Evolutionary conservation across 257 asterid species (phyloP).

Genomic region (Penstemon barbatus): DNA sequence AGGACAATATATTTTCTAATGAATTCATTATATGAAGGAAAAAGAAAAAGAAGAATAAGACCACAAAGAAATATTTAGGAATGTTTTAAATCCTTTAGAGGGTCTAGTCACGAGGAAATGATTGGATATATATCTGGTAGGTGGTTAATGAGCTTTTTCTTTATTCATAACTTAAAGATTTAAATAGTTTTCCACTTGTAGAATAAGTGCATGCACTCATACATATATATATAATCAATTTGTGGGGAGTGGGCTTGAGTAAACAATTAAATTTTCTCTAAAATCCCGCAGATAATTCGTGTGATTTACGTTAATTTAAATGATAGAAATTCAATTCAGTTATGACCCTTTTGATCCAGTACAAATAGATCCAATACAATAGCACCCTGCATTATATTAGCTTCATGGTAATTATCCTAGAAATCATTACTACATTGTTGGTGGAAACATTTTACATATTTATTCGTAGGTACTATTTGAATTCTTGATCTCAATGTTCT

Average conservation of each 20-base stretch:
- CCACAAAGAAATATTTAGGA: conserved; percentile 6
- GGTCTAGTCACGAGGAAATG: background rate
- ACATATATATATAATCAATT: conserved; percentile 3
- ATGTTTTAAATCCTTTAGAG: conserved; percentile 21
- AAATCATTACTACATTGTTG: background rate
- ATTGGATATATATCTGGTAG: background rate
- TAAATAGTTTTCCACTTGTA: background rate
- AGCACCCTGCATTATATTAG: conserved; percentile 3
- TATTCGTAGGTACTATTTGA: background rate
- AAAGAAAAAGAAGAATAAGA: background rate
- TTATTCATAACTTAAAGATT: background rate
- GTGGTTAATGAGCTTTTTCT: conserved; percentile 11
- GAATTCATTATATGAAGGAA: conserved; percentile 10
- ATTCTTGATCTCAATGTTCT: conserved; percentile 10
- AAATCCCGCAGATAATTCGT: conserved; percentile 1
- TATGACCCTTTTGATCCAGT: background rate
- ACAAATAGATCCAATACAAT: background rate
- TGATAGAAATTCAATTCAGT: background rate
- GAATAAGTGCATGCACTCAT: conserved; percentile 2
- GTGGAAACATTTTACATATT: conserved; percentile 2
- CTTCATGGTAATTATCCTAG: background rate
- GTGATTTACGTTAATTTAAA: background rate
- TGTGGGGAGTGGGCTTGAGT: background rate
- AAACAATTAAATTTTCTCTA: background rate
- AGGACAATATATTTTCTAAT: background rate